A percentile compares a stretch with the other conserved stretches of the same genome.
Conservation (phyloP, 768 basidiomycete genomes). For the Termitomyces sp. region DNA sequence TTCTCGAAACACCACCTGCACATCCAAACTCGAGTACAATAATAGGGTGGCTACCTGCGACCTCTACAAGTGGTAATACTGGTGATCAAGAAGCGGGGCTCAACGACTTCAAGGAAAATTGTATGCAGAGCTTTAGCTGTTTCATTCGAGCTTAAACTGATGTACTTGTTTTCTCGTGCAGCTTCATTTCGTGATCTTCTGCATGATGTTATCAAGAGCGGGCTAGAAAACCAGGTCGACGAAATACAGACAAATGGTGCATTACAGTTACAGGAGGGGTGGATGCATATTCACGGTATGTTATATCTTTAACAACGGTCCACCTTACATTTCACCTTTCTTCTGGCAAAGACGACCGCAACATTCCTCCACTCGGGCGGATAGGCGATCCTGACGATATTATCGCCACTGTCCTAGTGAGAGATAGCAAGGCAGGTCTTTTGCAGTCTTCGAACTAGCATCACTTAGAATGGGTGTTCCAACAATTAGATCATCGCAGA, state of each 20-base stretch:
- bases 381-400: constrained; percentile 86
- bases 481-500: constrained; percentile 49
- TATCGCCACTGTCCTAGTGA: constrained; percentile 67
- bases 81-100: constrained; percentile 39
- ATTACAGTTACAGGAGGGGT: constrained; percentile 62
- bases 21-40: constrained; percentile 42
- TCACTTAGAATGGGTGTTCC: not conserved
- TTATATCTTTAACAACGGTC: not conserved
- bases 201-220: constrained; percentile 52
- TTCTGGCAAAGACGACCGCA: constrained; percentile 53
- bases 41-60: constrained; percentile 68
- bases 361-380: constrained; percentile 66
- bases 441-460: not conserved
- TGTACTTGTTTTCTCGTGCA: constrained; percentile 17
- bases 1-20: constrained; percentile 42
- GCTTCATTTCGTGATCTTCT: constrained; percentile 55
- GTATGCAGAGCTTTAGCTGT: constrained; percentile 33
- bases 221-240: constrained; percentile 52
- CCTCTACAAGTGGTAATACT: constrained; percentile 12
- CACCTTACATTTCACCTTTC: not conserved
- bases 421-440: constrained; percentile 52
- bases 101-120: constrained; percentile 68
- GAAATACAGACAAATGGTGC: constrained; percentile 63
- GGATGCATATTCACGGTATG: constrained; percentile 78
- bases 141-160: not conserved